Base-by-base conservation (phyloP, 352 stramenopile genomes). In the Paralagenidium karlingii region DNA sequence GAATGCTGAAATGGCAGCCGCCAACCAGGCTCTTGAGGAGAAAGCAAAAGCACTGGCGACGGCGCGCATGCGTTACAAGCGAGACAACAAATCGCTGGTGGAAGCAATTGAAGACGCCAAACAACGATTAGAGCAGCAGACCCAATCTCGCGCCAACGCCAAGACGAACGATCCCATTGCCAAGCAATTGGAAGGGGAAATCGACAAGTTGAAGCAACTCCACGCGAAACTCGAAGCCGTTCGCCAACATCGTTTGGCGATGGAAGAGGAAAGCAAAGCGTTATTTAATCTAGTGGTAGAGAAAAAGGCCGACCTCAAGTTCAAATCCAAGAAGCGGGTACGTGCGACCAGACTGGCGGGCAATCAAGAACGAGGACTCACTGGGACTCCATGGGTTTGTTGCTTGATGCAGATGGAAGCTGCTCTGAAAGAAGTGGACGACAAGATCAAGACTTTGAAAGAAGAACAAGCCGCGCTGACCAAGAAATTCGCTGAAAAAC, bases 311-410 rank as follows among this genome's bases (percentile, higher is more conserved):
- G 78, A 91, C 47, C 47, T 91, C 38, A 86, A 87, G 43, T 84
- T 91, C 52, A 82, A 91, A 59, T 88, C 74, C 8, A 91, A 91
- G 58, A 82, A 85, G 46, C 88, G 88, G 68, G 68, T 80, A 57
- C 31, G 45, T 5, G 15, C 10, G 5, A 13, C 7, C 16, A 11
- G 21, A 6, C 20, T 25, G 37, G 19, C 1, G 22, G 16, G n/a
- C n/a, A n/a, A n/a, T n/a, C n/a, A n/a, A n/a, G n/a, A n/a, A n/a
- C 12, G n/a, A n/a, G 29, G n/a, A 19, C 8, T 49, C 25, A 47
- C 20, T 41, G 11, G 20, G 5, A 13, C 18, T 18, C 16, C 25
- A 11, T 28, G 24, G 39, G 15, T 1, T 40, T 40, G 29, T 45
- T 26, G 49, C 27, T 45, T 1, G 8, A 41, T 51, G 20, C 33